Evolutionary conservation across 73 alveolate genomes (phyloP), one percentile per base, ranked within the genome.

Genomic region (Blepharisma japonicum): DNA sequence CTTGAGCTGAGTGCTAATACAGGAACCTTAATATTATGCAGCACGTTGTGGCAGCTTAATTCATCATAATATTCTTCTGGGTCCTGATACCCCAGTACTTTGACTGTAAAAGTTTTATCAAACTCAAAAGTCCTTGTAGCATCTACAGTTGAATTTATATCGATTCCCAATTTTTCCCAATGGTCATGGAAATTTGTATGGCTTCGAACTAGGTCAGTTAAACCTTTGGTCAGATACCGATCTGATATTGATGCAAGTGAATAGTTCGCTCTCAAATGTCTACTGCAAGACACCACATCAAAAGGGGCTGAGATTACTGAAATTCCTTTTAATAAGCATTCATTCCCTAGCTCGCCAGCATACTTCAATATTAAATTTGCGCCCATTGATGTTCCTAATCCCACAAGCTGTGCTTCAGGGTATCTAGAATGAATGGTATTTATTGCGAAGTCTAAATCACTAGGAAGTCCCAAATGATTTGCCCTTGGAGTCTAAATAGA

Each of bases 361-460:
- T 70, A 70, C 27, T 70, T 70, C 25, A 70, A 25, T 11, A 70
- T 9, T 45, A 18, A 20, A 45, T 70, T 70, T 70, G 55, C 80
- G 6, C 80, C 80, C 80, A 70, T 47, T n/a, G 80, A 70, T 1
- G 80, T 70, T 25, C 80, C 80, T 14, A 70, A 8, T 45, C 77
- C 80, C 2, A 70, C 80, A n/a, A 70, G 14, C 0, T 70, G n/a
- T n/a, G 38, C 14, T 2, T 25, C 14, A 18, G 71, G 77, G 42
- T 45, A 38, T 9, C 61, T 0, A 11, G 9, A 14, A 7, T 45
- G 23, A 45, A 70, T 45, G 11, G 71, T n/a, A 2, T 39, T 9
- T 2, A 70, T 4, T 9, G 42, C 61, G 2, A 14, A n/a, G 20
- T 25, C 42, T 9, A 70, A 18, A n/a, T 70, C 80, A 9, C 27